A percentile compares a stretch with the other conserved stretches of the same genome.
Evolutionary conservation across 768 basidiomycete species (phyloP).

Genomic region (Rhodotorula paludigena): DNA sequence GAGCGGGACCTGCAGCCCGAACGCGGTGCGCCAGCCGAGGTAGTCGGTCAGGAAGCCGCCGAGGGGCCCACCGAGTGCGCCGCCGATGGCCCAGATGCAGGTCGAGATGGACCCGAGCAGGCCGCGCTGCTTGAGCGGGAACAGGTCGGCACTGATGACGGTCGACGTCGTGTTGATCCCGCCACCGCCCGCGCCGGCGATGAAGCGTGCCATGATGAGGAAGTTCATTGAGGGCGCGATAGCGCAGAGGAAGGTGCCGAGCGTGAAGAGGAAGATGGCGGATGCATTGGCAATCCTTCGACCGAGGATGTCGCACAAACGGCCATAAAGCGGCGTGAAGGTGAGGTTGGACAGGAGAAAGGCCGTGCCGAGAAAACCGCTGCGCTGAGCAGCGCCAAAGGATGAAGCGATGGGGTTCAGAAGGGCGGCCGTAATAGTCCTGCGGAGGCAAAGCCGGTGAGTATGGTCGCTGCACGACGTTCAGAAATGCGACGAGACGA

Average conservation of each 20-base stretch:
- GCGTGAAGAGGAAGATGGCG: slow-evolving; percentile 73
- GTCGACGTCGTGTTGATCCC: slow-evolving; percentile 50
- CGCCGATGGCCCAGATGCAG: slow-evolving; percentile 67
- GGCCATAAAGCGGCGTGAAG: slow-evolving; percentile 45
- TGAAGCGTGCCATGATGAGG: slow-evolving; percentile 72
- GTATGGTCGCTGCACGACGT: background rate
- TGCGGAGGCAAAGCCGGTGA: background rate
- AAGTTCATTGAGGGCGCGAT: slow-evolving; percentile 76
- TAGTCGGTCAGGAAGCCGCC: slow-evolving; percentile 42
- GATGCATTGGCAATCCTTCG: slow-evolving; percentile 81
- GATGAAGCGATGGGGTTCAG: slow-evolving; percentile 10
- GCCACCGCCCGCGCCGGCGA: slow-evolving; percentile 47
- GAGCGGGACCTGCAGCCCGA: slow-evolving; percentile 62
- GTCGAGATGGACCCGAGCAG: slow-evolving; percentile 74
- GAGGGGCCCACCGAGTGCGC: slow-evolving; percentile 46
- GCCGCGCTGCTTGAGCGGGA: slow-evolving; percentile 79
- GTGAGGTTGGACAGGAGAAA: slow-evolving; percentile 31
- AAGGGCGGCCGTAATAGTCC: slow-evolving; percentile 3
- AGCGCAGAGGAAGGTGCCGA: slow-evolving; percentile 79
- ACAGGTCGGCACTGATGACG: slow-evolving; percentile 76
- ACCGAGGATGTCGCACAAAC: slow-evolving; percentile 47
- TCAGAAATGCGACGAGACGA: background rate
- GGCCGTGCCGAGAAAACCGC: slow-evolving; percentile 65
- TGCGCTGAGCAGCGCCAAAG: slow-evolving; percentile 10
- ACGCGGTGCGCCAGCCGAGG: slow-evolving; percentile 66